These are phyloP conservation scores for Cruciata laevipes DNA, from an alignment of 257 asterid species.

Conservation along the genomic window DNA sequence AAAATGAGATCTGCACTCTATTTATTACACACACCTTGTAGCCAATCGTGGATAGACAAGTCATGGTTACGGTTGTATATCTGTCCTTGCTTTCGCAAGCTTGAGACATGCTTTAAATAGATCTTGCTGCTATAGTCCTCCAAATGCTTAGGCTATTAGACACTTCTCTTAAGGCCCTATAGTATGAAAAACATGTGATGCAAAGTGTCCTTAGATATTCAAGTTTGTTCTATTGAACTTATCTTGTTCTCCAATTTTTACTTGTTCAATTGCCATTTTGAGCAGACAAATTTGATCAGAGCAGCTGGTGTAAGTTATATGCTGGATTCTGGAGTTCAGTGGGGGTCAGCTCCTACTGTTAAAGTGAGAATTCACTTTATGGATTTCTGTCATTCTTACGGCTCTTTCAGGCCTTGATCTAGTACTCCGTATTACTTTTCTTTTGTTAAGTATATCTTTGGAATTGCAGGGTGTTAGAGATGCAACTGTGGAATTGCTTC, in stretches of 20 bases:
- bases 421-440: slow-evolving; percentile 1
- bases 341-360: slow-evolving; percentile 94
- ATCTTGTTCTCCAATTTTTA: not conserved
- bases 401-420: not conserved
- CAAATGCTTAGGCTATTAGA: not conserved
- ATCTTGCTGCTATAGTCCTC: not conserved
- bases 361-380: slow-evolving; percentile 43
- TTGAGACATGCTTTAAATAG: not conserved
- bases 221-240: not conserved
- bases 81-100: not conserved
- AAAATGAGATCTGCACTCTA: not conserved
- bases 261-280: slow-evolving; percentile 21
- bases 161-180: not conserved
- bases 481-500: slow-evolving; percentile 91
- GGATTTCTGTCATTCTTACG: not conserved
- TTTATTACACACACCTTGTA: not conserved
- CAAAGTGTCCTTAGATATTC: not conserved
- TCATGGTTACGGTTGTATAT: not conserved
- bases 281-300: slow-evolving; percentile 73
- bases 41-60: slow-evolving; percentile 12
- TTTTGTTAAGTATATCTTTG: slow-evolving; percentile 11
- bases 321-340: slow-evolving; percentile 85
- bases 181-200: not conserved
- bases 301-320: slow-evolving; percentile 84
- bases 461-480: slow-evolving; percentile 85